Evolutionary conservation across 1,139 yeast species (phyloP), one percentile per base, ranked within the genome.

Genomic region (Tardiomyces depauwii): DNA sequence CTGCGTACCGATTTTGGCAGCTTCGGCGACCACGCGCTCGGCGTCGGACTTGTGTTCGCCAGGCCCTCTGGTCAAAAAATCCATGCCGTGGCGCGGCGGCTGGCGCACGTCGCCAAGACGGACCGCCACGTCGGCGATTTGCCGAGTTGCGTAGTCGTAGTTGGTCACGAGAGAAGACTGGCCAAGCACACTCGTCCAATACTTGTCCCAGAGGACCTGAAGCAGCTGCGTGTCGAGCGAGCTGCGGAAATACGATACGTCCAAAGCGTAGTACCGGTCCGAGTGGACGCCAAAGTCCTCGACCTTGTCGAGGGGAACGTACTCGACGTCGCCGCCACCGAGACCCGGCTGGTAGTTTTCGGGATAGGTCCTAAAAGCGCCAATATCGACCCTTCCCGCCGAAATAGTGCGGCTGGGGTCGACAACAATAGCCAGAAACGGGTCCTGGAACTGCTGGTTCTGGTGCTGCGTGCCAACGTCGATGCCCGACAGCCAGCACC

Each of bases 401-500:
- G 74, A 67, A 5, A 71, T 60, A 0, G 94, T 82, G 55, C 80
- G 77, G 45, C 78, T 73, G 0, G 96, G 96, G 64, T 88, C 97
- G 45, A 88, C 73, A 5, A 88, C 96, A 42, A 88, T 71, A 0
- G 96, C 96, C 52, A 88, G 68, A 60, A 86, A 88, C 1, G 96
- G 96, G 58, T 88, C 96, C 61, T 88, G 96, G 60, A 80, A 87
- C 50, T 75, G 77, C 21, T 91, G 96, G 59, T 89, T 88, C 62
- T 67, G 89, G 98, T 36, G 47, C 49, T 91, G 96, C 0, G 96
- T 88, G 47, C 84, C 80, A 28, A 88, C 93, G 64, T 88, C 96
- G 44, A 88, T 87, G 16, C 91, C 93, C 51, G 91, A 80, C 40
- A 88, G 66, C 59, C 58, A 46, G 63, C 64, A 48, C 95, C 96